Evolutionary conservation across 345 rosid genomes (phyloP).

Genomic region (Corchorus olitorius): DNA sequence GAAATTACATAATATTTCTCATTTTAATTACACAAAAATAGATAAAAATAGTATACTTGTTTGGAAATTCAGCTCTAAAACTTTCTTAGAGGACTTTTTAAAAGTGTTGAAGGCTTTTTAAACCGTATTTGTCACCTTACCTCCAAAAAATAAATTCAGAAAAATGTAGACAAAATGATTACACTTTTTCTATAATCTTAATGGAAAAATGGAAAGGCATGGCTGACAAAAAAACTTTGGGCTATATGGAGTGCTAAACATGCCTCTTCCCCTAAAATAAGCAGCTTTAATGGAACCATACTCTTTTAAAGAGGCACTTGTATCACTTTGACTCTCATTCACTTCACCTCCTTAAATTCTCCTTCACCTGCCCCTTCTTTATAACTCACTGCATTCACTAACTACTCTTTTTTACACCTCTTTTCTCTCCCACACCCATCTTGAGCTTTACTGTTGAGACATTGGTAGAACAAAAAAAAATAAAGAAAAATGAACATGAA

Average conservation of each 20-base stretch:
- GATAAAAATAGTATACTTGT: too few species aligned
- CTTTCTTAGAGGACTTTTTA: background rate
- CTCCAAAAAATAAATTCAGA: background rate
- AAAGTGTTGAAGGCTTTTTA: conserved; percentile 6
- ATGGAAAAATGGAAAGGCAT: background rate
- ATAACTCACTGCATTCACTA: conserved; percentile 22
- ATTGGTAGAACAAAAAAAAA: background rate
- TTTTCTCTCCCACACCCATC: background rate
- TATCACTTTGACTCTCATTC: conserved; percentile 26
- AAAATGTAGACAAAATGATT: conserved; percentile 8
- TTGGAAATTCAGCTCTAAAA: too few species aligned
- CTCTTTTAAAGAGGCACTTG: conserved; percentile 7
- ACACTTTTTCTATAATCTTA: conserved; percentile 23
- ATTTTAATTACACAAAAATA: too few species aligned
- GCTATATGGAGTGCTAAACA: conserved; percentile 27
- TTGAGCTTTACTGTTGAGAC: background rate
- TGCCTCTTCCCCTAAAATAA: conserved; percentile 29
- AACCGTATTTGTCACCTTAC: background rate
- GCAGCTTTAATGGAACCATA: conserved; percentile 28
- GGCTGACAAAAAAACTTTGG: background rate
- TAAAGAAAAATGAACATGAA: conserved; percentile 26
- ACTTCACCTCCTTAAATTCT: conserved; percentile 28
- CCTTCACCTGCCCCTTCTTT: conserved; percentile 24
- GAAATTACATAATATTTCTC: too few species aligned
- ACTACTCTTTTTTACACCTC: conserved; percentile 11